Evolutionary conservation across 163 green algal genomes (phyloP), one percentile per base, ranked within the genome.

Genomic region (Scenedesmus sp.): DNA sequence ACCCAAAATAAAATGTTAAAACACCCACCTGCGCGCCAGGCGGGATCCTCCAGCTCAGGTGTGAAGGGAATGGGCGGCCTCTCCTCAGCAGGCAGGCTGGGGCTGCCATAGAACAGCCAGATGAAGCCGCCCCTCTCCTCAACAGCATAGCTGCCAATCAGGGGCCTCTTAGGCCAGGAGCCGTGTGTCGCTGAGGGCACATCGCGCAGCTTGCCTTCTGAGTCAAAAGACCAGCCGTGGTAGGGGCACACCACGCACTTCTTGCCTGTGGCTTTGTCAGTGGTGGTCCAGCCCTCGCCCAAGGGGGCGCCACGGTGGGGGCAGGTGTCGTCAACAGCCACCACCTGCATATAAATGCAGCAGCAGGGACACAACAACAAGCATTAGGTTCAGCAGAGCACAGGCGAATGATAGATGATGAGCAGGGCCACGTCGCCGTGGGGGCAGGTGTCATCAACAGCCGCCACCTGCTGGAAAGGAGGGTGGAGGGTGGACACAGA

Each of bases 201-300:
- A 46, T 96, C 94, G 1, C 84, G 93, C 90, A 97, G 91, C 66
- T 87, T 67, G 88, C 96, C 96, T 0, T 96, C 82, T 1, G 54
- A 83, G 84, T 98, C 96, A 93, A 98, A 96, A 0, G 96, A 95
- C 97, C 97, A 98, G 86, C 95, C 82, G 20, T 98, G 97, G 95
- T 98, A 98, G 56, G 96, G 96, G 93, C 97, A 98, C 59, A 97
- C 95, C 8, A 98, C 93, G 90, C 59, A 92, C 88, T 89, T 92
- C 81, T 92, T 88, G 62, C 88, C 81, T 18, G 57, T 77, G 16
- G 13, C 26, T 15, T 88, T 88, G 82, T 92, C 88, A 8, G 88
- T 92, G 7, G 62, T 46, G 55, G 66, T 85, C 89, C 89, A 92
- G 52, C 89, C 89, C 0, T 86, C 67, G 9, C n/a, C 54, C 2